phyloP scores from a whole-genome alignment of 1,284 basidiomycete genomes.

The Cryptococcus depauperatus region DNA sequence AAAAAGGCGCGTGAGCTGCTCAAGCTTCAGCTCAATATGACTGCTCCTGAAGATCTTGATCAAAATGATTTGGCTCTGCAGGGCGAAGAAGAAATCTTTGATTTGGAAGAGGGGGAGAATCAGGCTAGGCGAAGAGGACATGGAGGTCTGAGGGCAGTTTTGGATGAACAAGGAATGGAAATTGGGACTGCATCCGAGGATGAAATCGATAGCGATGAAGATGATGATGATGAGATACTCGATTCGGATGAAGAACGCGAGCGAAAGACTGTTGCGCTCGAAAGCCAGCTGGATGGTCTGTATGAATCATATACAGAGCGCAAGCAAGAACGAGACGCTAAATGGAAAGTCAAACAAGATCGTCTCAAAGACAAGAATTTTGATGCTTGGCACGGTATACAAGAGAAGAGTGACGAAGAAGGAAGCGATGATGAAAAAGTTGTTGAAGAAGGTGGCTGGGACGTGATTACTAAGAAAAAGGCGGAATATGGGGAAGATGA shows the following conservation, averaged over 20 bases:
- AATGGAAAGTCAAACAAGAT: conserved; percentile 79
- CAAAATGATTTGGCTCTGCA: conserved; percentile 59
- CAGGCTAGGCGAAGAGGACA: conserved; percentile 48
- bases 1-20: conserved; percentile 78
- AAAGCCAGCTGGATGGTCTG: conserved; percentile 76
- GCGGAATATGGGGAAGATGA: conserved; percentile 52
- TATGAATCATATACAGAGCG: conserved; percentile 83
- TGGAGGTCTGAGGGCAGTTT: conserved; percentile 41
- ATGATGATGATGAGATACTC: conserved; percentile 51
- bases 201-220: conserved; percentile 31
- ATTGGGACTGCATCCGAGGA: conserved; percentile 17
- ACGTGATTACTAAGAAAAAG: conserved; percentile 59
- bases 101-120: conserved; percentile 60
- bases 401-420: conserved; percentile 37
- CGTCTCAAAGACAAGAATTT: conserved; percentile 64
- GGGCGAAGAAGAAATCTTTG: conserved; percentile 69
- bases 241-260: conserved; percentile 67
- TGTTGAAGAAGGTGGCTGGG: conserved; percentile 64
- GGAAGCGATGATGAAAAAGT: conserved; percentile 44
- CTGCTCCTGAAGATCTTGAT: conserved; percentile 91
- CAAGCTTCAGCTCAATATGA: conserved; percentile 96
- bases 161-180: conserved; percentile 43
- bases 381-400: conserved; percentile 68
- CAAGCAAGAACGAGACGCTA: conserved; percentile 76
- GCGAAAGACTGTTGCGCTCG: conserved; percentile 58